Base-by-base conservation (phyloP, 495 filamentous ascomycete genomes). In the Lophiotrema nucula region DNA sequence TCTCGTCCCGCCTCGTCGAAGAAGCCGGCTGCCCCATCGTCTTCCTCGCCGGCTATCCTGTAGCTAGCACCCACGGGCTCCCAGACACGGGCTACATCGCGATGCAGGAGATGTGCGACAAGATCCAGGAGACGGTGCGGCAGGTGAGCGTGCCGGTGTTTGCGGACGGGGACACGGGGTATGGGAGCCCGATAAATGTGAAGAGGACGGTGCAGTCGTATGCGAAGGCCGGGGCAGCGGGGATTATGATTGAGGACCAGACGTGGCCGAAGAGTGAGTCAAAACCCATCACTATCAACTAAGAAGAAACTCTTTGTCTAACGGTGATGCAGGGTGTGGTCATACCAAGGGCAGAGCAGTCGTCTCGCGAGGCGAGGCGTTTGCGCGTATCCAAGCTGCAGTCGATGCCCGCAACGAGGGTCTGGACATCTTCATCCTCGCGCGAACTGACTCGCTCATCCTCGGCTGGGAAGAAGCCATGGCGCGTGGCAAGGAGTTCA, bases 11-110 rank as follows among this genome's bases (percentile, higher is more conserved):
- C 1, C 67, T 77, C 3, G 64, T 73, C 25, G 72, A 75, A 27
- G 70, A 76, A 53, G 70, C 73, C 2, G 75, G 75, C 0, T 77
- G 75, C 33, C 73, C 72, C 0, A 68, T 74, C 47, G 35, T 74
- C 10, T 76, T 75, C 52, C 56, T 74, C 0, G 67, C 70, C 3
- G 71, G 73, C 0, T 75, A 71, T 56, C 66, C 70, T 0, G 70
- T 74, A 1, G 48, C 73, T 4, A 69, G 61, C 23, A 58, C 72
- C 15, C 66, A 67, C 19, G 72, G 73, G 18, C 67, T 77, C 0
- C 73, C 74, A 16, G 74, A 77, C 48, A 73, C 74, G 2, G 74
- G 74, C 23, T 76, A 77, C 38, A 75, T 76, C 24, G 73, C 72
- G 5, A 73, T 76, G 65, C 63, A 64, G 25, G 74, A 78, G 47